Conservation (phyloP, 768 basidiomycete genomes). For the Leccinum aurantiacum region DNA sequence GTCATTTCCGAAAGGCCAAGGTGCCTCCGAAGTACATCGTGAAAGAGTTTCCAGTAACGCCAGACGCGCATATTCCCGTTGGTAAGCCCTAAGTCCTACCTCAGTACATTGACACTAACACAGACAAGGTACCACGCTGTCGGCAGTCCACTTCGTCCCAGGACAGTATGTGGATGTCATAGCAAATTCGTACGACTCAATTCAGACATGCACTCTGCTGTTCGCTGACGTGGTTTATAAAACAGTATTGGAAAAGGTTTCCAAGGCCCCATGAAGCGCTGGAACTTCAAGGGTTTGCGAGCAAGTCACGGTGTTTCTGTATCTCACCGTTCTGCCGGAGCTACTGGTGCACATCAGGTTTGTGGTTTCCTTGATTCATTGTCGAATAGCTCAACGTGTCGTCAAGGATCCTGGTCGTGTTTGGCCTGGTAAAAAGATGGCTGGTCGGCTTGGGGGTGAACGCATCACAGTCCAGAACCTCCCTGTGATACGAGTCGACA, state of each 20-base stretch:
- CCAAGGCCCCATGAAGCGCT: slow-evolving; percentile 95
- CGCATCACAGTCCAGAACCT: slow-evolving; percentile 87
- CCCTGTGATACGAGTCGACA: slow-evolving; percentile 85
- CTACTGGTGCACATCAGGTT: slow-evolving; percentile 94
- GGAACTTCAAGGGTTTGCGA: slow-evolving; percentile 87
- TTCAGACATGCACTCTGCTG: background rate
- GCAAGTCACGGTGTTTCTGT: slow-evolving; percentile 96
- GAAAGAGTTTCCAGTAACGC: slow-evolving; percentile 84
- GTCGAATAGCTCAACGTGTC: slow-evolving; percentile 4
- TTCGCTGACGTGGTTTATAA: slow-evolving; percentile 10
- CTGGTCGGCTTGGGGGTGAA: slow-evolving; percentile 86
- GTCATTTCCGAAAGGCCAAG: slow-evolving; percentile 83
- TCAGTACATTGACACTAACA: background rate
- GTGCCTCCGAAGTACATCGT: slow-evolving; percentile 82
- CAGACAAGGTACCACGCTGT: slow-evolving; percentile 75
- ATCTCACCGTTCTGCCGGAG: slow-evolving; percentile 90
- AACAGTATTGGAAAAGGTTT: slow-evolving; percentile 74
- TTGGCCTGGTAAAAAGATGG: slow-evolving; percentile 98
- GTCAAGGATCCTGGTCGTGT: slow-evolving; percentile 90
- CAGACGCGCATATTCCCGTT: slow-evolving; percentile 86
- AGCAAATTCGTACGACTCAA: slow-evolving; percentile 72
- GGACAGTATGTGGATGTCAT: slow-evolving; percentile 94
- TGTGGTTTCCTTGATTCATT: slow-evolving; percentile 18
- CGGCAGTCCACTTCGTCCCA: slow-evolving; percentile 93
- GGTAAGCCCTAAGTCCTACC: slow-evolving; percentile 49